Evolutionary conservation across 2,329 filamentous ascomycete genomes (phyloP), one percentile per base, ranked within the genome.

Genomic region (Alternaria conjuncta): DNA sequence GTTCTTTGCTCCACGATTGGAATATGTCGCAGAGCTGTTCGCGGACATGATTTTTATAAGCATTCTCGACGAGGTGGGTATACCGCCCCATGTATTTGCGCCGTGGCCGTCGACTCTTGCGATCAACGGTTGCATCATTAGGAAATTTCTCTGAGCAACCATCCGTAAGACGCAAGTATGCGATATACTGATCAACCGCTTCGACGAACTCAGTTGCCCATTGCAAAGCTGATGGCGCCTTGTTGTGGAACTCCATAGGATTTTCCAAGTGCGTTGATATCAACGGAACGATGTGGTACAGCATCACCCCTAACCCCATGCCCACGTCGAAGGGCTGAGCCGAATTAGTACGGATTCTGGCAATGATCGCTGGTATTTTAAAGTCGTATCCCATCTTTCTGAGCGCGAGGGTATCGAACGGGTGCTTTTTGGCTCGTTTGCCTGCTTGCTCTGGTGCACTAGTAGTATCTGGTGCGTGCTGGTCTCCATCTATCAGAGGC

Each of bases 21-120:
- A 71, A 66, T 3, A 65, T 6, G 6, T 64, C 61, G 12, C 45
- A 53, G 12, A 71, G 41, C 30, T 54, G 47, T 25, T 62, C 51
- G 4, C 26, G 41, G 12, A 67, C 32, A 20, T 46, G 50, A 3
- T 45, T 7, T 41, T 64, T 66, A 32, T 59, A 68, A 6, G 18
- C 36, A 2, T 45, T 28, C 13, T 63, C 61, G 4, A 66, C 28
- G 4, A 51, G 23, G 13, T 44, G 21, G 5, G 45, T 60, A 57
- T 63, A 67, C 8, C 47, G 51, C 26, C 57, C 49, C 20, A 49
- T 25, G n/a, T 59, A 57, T 50, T 62, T 66, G 15, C 54, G 49
- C 18, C 49, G 53, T 30, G 53, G 25, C n/a, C 41, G 54, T 28
- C 54, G 54, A 18, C 25, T 20, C 26, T 62, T 45, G 36, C 60